These are phyloP conservation scores for Rhytidhysteron rufulum DNA, from an alignment of 2,329 filamentous ascomycete genomes.

Conservation along the genomic window DNA sequence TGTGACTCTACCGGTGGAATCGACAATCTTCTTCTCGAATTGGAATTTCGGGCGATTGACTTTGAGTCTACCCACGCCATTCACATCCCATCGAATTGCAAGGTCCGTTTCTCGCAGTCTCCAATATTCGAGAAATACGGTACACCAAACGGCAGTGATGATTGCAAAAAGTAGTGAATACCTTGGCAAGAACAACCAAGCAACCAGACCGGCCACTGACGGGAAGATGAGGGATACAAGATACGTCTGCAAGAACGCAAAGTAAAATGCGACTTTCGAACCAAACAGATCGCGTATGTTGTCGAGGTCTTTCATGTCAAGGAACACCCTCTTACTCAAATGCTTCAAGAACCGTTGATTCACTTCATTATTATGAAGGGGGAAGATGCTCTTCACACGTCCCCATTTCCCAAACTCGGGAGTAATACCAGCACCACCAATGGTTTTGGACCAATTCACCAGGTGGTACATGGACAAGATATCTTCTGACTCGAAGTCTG, in stretches of 20 bases:
- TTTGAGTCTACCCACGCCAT: slow-evolving; percentile 26
- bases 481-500: slow-evolving; percentile 73
- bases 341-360: slow-evolving; percentile 73
- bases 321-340: slow-evolving; percentile 67
- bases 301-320: slow-evolving; percentile 65
- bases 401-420: slow-evolving; percentile 68
- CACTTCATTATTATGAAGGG: slow-evolving; percentile 71
- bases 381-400: slow-evolving; percentile 69
- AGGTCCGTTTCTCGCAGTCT: slow-evolving; percentile 29
- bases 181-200: slow-evolving; percentile 26
- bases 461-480: slow-evolving; percentile 73
- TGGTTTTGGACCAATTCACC: slow-evolving; percentile 67
- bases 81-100: slow-evolving; percentile 30
- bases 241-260: slow-evolving; percentile 33
- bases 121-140: slow-evolving; percentile 33
- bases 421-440: slow-evolving; percentile 76
- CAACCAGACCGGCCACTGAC: slow-evolving; percentile 24
- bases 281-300: slow-evolving; percentile 74
- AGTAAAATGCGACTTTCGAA: slow-evolving; percentile 53
- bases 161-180: slow-evolving; percentile 29
- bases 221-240: slow-evolving; percentile 27
- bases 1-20: slow-evolving; percentile 20
- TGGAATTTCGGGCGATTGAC: slow-evolving; percentile 26
- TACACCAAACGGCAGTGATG: slow-evolving; percentile 30
- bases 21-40: slow-evolving; percentile 20